Conservation (phyloP, 2,329 filamentous ascomycete genomes). For the Chaetomium globosum region DNA sequence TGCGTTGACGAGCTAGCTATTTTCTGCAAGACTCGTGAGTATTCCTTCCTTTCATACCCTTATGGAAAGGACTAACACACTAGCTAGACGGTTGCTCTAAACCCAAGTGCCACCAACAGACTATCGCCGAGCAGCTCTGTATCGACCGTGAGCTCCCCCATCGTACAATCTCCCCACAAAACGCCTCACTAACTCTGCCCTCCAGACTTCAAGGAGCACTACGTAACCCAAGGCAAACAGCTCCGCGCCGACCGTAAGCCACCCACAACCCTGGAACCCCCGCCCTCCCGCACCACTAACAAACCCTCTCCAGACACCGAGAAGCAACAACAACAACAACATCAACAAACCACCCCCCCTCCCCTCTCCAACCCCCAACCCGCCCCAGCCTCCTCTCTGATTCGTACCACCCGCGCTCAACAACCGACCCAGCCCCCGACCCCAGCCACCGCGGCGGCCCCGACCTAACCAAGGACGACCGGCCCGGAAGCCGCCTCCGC, state of each 20-base stretch:
- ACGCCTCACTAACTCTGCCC: not conserved
- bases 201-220: slow-evolving; percentile 35
- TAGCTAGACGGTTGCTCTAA: slow-evolving; percentile 31
- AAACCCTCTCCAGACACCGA: not conserved
- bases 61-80: slow-evolving; percentile 3
- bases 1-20: slow-evolving; percentile 30
- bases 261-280: not conserved
- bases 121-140: slow-evolving; percentile 33
- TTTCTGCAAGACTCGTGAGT: slow-evolving; percentile 32
- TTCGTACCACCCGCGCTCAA: too few species aligned
- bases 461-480: not conserved
- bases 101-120: slow-evolving; percentile 29
- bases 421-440: not conserved
- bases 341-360: not conserved
- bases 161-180: not conserved
- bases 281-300: not conserved
- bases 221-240: slow-evolving; percentile 32
- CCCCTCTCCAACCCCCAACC: not conserved
- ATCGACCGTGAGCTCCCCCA: slow-evolving; percentile 26
- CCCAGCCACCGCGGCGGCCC: too few species aligned
- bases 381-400: not conserved
- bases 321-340: not conserved
- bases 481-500: too few species aligned
- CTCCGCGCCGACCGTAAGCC: not conserved
- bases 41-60: not conserved